These are phyloP conservation scores for Lichtheimia ramosa DNA, from an alignment of 371 early-diverging fungal species.

Conservation along the genomic window DNA sequence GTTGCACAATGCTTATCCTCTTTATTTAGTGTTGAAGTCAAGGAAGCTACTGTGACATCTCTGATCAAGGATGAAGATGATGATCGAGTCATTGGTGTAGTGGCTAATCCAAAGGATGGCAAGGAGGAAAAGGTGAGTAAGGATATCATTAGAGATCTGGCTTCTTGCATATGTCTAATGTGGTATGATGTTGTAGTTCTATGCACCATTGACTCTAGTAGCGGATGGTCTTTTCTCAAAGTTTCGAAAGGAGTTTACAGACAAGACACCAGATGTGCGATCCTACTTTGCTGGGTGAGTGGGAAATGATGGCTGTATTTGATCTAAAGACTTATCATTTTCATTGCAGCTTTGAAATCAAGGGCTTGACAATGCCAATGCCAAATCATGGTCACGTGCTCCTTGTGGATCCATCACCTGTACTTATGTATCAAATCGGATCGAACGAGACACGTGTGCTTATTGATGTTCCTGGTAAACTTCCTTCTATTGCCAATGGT, in stretches of 20 bases:
- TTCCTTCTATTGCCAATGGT: conserved; percentile 71
- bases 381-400: conserved; percentile 91
- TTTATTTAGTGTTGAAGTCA: conserved; percentile 63
- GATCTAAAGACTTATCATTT: neutral
- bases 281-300: conserved; percentile 84
- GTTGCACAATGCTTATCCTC: neutral
- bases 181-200: conserved; percentile 9
- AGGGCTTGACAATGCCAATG: conserved; percentile 74
- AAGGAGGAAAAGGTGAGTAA: conserved; percentile 25
- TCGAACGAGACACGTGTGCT: conserved; percentile 88
- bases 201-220: conserved; percentile 60
- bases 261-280: conserved; percentile 51
- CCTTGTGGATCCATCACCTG: conserved; percentile 81
- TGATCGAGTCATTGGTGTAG: conserved; percentile 57
- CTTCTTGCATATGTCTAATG: too few species aligned
- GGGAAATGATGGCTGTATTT: neutral
- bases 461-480: conserved; percentile 89
- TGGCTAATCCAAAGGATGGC: conserved; percentile 22
- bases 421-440: conserved; percentile 94
- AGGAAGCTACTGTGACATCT: conserved; percentile 72
- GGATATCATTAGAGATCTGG: neutral
- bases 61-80: conserved; percentile 46
- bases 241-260: conserved; percentile 79
- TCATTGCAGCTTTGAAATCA: conserved; percentile 51
- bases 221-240: conserved; percentile 89